Percentiles rank a stretch among this genome's conserved stretches.
Evolutionary conservation across 108 stramenopile genomes (phyloP).

Genomic region (Cyclotella kingstonii): DNA sequence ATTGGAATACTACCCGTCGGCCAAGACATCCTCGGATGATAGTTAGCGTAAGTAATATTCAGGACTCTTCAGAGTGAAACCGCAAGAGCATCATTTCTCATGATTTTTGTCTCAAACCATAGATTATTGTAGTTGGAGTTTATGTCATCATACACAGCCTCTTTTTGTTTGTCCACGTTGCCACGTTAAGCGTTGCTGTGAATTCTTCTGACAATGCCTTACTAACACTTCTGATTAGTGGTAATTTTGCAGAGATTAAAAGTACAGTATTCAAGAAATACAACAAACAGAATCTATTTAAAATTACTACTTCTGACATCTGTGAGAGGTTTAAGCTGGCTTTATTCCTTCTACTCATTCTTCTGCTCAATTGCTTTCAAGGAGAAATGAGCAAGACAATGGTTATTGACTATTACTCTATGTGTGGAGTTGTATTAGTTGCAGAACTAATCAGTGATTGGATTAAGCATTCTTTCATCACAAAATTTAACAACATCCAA

Average conservation of each 20-base stretch:
- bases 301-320: constrained; percentile 88
- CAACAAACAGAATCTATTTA: constrained; percentile 95
- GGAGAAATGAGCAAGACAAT: constrained; percentile 71
- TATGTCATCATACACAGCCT: constrained; percentile 77
- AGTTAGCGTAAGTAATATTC: constrained; percentile 36
- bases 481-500: constrained; percentile 94
- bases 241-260: constrained; percentile 99
- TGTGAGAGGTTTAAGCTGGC: constrained; percentile 87
- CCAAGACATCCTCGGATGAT: constrained; percentile 70
- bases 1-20: constrained; percentile 85
- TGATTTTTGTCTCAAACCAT: too few species aligned
- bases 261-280: constrained; percentile 98
- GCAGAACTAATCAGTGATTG: constrained; percentile 92
- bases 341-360: constrained; percentile 73
- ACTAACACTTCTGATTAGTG: constrained; percentile 89
- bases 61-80: neutral
- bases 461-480: constrained; percentile 96
- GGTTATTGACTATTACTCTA: constrained; percentile 62
- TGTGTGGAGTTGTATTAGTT: constrained; percentile 77
- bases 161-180: constrained; percentile 78
- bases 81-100: neutral
- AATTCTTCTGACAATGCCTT: constrained; percentile 85
- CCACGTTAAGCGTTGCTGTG: constrained; percentile 88
- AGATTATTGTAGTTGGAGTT: constrained; percentile 66
- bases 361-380: constrained; percentile 78